A percentile compares a stretch with the other conserved stretches of the same genome.
Conservation (phyloP, 2,329 filamentous ascomycete species). For the Aspergillus sp. region DNA sequence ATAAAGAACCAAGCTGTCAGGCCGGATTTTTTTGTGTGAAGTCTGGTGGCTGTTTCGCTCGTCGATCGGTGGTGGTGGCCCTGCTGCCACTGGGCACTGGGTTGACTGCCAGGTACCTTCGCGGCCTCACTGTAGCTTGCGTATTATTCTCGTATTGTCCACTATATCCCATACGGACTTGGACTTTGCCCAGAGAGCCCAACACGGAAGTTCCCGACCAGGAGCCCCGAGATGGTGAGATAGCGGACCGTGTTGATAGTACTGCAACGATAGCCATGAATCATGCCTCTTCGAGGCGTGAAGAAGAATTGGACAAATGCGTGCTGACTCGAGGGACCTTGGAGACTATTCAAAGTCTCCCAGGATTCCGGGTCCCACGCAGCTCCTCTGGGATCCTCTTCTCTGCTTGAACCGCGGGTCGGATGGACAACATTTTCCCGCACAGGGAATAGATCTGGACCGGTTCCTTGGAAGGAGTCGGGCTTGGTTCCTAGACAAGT, state of each 20-base stretch:
- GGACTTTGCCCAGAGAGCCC: background rate
- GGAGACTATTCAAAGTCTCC: slow-evolving; percentile 3
- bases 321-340: slow-evolving; percentile 11
- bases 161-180: background rate
- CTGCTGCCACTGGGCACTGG: no score
- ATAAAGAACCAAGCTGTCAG: background rate
- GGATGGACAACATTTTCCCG: slow-evolving; percentile 11
- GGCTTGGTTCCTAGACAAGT: background rate
- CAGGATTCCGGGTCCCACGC: slow-evolving; percentile 16
- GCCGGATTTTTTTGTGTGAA: background rate
- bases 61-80: background rate
- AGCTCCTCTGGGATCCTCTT: background rate
- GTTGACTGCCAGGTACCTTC: background rate
- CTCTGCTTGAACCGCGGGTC: slow-evolving; percentile 12
- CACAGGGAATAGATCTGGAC: slow-evolving; percentile 15
- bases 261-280: background rate
- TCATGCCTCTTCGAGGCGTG: background rate
- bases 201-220: background rate
- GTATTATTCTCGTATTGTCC: background rate
- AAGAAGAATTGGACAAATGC: slow-evolving; percentile 1
- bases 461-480: background rate
- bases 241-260: background rate
- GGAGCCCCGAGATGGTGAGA: background rate
- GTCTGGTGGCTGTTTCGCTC: background rate
- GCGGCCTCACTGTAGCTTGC: background rate